Percentiles rank a stretch among this genome's conserved stretches.
Conservation (phyloP, 2,329 filamentous ascomycete genomes). For the Rhytidhysteron rufulum region DNA sequence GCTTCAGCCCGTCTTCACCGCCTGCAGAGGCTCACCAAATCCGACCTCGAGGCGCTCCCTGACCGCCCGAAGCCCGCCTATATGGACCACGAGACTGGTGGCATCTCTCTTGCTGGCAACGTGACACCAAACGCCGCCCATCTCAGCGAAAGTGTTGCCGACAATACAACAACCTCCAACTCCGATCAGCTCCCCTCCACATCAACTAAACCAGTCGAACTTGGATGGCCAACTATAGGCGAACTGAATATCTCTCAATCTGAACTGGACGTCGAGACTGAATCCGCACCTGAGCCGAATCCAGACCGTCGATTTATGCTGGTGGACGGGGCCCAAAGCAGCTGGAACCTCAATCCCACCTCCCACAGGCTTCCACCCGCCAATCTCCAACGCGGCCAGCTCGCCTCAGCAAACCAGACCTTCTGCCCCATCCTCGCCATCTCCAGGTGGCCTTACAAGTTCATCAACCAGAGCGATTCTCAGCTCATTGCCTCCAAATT, state of each 20-base stretch:
- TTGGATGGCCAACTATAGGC: not conserved
- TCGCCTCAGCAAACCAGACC: conserved; percentile 24
- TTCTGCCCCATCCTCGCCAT: conserved; percentile 47
- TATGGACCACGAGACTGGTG: conserved; percentile 17
- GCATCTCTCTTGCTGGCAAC: conserved; percentile 13
- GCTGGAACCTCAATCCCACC: not conserved
- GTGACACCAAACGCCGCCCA: not conserved
- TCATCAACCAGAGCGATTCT: conserved; percentile 46
- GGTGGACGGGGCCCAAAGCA: not conserved
- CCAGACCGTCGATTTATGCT: conserved; percentile 1
- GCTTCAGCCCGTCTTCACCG: conserved; percentile 19
- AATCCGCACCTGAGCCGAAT: not conserved
- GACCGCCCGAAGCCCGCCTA: conserved; percentile 8
- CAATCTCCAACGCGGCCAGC: conserved; percentile 24
- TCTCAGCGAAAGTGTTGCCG: not conserved
- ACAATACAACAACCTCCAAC: not conserved
- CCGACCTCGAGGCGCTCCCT: conserved; percentile 24
- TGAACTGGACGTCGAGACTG: not conserved
- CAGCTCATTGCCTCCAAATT: conserved; percentile 51
- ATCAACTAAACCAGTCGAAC: not conserved
- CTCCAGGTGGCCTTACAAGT: conserved; percentile 56
- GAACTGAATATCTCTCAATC: not conserved
- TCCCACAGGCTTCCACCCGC: conserved; percentile 11
- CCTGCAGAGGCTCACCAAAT: conserved; percentile 15
- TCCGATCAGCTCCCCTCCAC: not conserved